Conservation (phyloP, 768 basidiomycete genomes). For the Boletus rubroflammeus region DNA sequence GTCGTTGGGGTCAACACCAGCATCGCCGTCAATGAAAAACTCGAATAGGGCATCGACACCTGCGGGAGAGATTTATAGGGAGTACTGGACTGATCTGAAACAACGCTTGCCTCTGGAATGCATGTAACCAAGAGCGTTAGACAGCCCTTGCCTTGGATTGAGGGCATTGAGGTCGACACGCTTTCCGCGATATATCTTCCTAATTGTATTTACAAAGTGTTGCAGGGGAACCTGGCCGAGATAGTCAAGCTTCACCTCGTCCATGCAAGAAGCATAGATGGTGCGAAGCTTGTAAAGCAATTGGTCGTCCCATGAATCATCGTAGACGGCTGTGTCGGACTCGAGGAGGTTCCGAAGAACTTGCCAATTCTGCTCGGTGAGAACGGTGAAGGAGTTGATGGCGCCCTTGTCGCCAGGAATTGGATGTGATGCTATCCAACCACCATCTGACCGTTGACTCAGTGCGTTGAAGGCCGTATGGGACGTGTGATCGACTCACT, state of each 20-base stretch:
- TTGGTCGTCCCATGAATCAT: constrained; percentile 46
- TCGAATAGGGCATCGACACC: constrained; percentile 75
- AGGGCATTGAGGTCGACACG: constrained; percentile 36
- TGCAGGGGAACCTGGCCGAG: constrained; percentile 69
- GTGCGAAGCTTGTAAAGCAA: constrained; percentile 62
- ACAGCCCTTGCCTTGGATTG: constrained; percentile 54
- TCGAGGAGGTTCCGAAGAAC: constrained; percentile 73
- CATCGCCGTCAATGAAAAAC: constrained; percentile 87
- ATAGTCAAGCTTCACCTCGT: constrained; percentile 72
- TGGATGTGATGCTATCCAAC: constrained; percentile 81
- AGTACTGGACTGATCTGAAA: not conserved
- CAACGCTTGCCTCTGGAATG: constrained; percentile 71
- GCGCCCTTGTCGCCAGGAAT: constrained; percentile 82
- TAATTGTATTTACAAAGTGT: constrained; percentile 59
- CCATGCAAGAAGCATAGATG: constrained; percentile 79
- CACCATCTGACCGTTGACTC: constrained; percentile 55
- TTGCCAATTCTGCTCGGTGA: constrained; percentile 73
- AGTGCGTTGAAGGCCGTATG: constrained; percentile 1
- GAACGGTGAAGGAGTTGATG: constrained; percentile 67
- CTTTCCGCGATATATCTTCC: constrained; percentile 55
- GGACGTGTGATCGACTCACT: constrained; percentile 51
- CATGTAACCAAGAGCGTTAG: constrained; percentile 78
- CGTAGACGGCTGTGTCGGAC: constrained; percentile 34
- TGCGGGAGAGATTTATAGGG: constrained; percentile 28
- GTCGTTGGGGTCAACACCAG: constrained; percentile 77